Conservation (phyloP, 1,139 yeast genomes). For the Saccharomyces hybrid region DNA sequence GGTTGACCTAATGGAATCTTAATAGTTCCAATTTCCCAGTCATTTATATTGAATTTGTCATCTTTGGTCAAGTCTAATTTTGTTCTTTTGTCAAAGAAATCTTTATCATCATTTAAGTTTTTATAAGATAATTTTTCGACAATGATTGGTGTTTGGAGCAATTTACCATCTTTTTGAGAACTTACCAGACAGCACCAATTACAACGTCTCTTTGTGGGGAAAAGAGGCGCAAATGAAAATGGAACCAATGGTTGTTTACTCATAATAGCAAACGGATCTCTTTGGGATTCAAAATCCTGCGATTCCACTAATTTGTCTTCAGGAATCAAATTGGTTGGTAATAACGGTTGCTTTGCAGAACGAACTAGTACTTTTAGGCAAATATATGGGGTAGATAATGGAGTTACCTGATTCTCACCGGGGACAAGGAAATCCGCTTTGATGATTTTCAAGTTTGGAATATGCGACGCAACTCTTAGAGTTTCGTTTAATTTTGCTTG, state of each 20-base stretch:
- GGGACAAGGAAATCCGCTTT: constrained; percentile 77
- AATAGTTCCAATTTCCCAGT: constrained; percentile 57
- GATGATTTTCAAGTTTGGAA: constrained; percentile 65
- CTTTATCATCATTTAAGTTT: constrained; percentile 27
- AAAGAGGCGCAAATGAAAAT: constrained; percentile 59
- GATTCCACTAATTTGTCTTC: constrained; percentile 40
- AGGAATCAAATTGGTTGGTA: constrained; percentile 25
- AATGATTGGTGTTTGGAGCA: constrained; percentile 60
- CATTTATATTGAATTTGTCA: constrained; percentile 34
- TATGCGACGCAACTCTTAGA: constrained; percentile 50
- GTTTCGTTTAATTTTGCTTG: constrained; percentile 42
- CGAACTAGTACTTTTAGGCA: constrained; percentile 67
- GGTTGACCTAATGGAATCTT: constrained; percentile 66
- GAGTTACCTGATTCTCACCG: constrained; percentile 72
- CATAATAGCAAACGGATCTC: constrained; percentile 64
- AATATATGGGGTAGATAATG: constrained; percentile 66
- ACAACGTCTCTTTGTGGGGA: constrained; percentile 50
- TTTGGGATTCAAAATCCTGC: constrained; percentile 57
- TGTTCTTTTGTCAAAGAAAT: constrained; percentile 17
- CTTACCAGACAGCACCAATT: constrained; percentile 65
- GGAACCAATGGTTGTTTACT: constrained; percentile 62
- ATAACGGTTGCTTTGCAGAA: constrained; percentile 53
- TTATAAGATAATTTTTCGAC: constrained; percentile 37
- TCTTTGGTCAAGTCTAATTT: constrained; percentile 10
- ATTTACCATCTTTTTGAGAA: constrained; percentile 67